Evolutionary conservation across 106 monocot genomes (phyloP).

Genomic region (Narthecium ossifragum): DNA sequence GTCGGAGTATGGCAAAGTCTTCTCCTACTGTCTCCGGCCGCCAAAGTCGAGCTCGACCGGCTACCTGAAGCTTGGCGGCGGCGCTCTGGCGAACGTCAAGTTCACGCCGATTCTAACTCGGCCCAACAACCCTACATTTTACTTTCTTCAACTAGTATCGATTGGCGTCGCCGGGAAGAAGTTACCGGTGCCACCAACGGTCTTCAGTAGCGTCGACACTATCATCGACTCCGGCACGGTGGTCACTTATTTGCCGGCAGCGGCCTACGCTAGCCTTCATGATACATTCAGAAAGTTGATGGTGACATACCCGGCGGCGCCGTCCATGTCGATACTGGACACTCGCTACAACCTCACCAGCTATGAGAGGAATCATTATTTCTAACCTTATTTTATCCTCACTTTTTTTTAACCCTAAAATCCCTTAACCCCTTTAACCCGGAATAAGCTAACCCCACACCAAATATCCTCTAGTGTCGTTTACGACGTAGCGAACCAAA

Average conservation of each 20-base stretch:
- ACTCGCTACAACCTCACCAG: too few relatives aligned
- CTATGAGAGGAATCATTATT: too few relatives aligned
- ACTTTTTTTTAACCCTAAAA: too few relatives aligned
- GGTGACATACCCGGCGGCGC: too few relatives aligned
- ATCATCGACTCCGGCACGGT: slow-evolving; percentile 35
- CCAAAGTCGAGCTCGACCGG: slow-evolving; percentile 25
- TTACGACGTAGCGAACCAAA: slow-evolving; percentile 7
- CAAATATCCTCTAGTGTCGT: slow-evolving; percentile 20
- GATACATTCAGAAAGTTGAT: too few relatives aligned
- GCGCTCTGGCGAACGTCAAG: neutral
- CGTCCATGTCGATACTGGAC: too few relatives aligned
- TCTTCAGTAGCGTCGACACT: slow-evolving; percentile 28
- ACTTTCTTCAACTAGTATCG: slow-evolving; percentile 27
- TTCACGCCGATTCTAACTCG: slow-evolving; percentile 28
- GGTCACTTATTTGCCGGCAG: too few relatives aligned
- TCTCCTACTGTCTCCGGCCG: slow-evolving; percentile 49
- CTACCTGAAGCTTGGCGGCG: slow-evolving; percentile 22
- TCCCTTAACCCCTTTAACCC: too few relatives aligned
- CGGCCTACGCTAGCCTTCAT: too few relatives aligned
- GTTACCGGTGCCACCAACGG: slow-evolving; percentile 13
- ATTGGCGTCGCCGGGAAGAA: slow-evolving; percentile 24
- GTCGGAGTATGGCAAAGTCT: slow-evolving; percentile 21
- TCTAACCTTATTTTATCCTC: too few relatives aligned
- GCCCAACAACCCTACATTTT: slow-evolving; percentile 11
- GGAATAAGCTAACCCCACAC: too few relatives aligned